Percentiles rank a stretch among this genome's conserved stretches.
Evolutionary conservation across 2,329 filamentous ascomycete species (phyloP).

Genomic region (Neonectria sp.): DNA sequence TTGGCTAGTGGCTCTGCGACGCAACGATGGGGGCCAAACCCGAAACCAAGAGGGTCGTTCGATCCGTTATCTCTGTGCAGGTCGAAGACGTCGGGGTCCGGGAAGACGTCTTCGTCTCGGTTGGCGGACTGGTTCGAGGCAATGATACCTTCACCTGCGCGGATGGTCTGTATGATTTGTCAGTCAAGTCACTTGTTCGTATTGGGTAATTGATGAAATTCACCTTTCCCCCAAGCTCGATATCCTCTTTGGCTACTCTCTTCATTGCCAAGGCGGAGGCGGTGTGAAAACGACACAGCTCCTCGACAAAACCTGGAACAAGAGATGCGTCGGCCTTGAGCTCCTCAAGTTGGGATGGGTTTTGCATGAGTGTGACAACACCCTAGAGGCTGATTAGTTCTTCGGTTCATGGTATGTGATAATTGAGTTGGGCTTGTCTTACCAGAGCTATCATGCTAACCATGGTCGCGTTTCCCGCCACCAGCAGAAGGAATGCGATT

Average conservation of each 20-base stretch:
- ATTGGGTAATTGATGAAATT: background rate
- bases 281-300: constrained; percentile 65
- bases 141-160: constrained; percentile 62
- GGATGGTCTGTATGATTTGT: constrained; percentile 51
- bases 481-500: constrained; percentile 65
- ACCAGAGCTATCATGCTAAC: constrained; percentile 66
- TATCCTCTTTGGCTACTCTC: constrained; percentile 63
- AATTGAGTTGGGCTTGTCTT: constrained; percentile 2
- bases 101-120: constrained; percentile 61
- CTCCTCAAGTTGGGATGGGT: constrained; percentile 59
- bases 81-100: constrained; percentile 59
- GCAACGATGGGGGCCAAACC: constrained; percentile 63
- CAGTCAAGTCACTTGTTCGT: background rate
- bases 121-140: constrained; percentile 64
- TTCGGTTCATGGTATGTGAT: background rate
- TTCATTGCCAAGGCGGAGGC: constrained; percentile 63
- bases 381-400: constrained; percentile 49
- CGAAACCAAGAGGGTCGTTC: constrained; percentile 60
- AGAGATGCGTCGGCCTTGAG: constrained; percentile 58
- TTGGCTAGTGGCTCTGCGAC: constrained; percentile 61
- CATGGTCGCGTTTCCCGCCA: constrained; percentile 68
- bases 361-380: constrained; percentile 59
- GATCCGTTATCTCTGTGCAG: constrained; percentile 54
- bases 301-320: constrained; percentile 59
- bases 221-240: constrained; percentile 60